Base-by-base conservation (phyloP, 108 stramenopile species). In the Pseudonitzschia multistriata region DNA sequence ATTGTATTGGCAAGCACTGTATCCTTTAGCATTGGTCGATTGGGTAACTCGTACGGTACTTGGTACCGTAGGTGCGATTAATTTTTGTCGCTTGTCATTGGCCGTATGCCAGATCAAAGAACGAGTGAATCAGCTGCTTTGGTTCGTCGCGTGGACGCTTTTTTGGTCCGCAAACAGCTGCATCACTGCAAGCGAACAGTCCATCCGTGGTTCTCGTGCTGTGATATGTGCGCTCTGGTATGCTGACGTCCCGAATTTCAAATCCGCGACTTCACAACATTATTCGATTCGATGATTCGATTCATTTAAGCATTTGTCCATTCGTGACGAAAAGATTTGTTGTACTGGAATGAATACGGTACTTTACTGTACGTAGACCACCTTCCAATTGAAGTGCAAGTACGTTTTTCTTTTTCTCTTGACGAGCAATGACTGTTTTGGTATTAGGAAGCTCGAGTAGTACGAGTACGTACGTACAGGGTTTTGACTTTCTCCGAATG, bases 271-370 rank as follows among this genome's bases (percentile, higher is more conserved):
- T 13, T 13, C 17, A n/a, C n/a, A n/a, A n/a, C n/a, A n/a, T n/a
- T n/a, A n/a, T n/a, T n/a, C n/a, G n/a, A n/a, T n/a, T n/a, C n/a
- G n/a, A n/a, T n/a, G n/a, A n/a, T n/a, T n/a, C n/a, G n/a, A n/a
- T n/a, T n/a, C n/a, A n/a, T n/a, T n/a, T n/a, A n/a, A n/a, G n/a
- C 42, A 45, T 62, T 62, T 33, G 35, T 36, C 35, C 61, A 36
- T 35, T 62, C 24, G 61, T 62, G 61, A 62, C 25, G 34, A 62
- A 62, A 25, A 14, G 35, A 31, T 45, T 13, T 45, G 15, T 17
- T 10, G 42, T 7, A 37, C 37, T 7, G 5, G 37, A 37, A 5
- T 37, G 37, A 8, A 8, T 37, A 37, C 37, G 8, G 37, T 5
- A 37, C 37, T 8, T 5, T 37, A 6, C 42, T 45, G 42, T 45